These are phyloP conservation scores for Neurospora sp. DNA, from an alignment of 495 filamentous ascomycete genomes.

Conservation along the genomic window DNA sequence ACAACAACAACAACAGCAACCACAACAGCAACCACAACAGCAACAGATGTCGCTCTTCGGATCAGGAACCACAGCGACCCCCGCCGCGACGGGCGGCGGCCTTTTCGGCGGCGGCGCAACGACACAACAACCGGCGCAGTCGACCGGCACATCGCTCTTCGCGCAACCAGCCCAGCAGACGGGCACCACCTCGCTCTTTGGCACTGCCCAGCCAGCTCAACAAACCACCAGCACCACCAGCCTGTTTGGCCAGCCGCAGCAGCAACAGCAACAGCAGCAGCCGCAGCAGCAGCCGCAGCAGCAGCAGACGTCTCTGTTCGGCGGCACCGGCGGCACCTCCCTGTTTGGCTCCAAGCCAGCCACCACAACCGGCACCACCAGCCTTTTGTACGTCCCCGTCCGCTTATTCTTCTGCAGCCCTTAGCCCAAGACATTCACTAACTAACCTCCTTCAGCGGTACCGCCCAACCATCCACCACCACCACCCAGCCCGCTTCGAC, in stretches of 20 bases:
- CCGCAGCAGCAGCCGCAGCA: conserved; percentile 9
- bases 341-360: conserved; percentile 35
- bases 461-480: conserved; percentile 1
- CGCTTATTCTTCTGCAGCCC: no score
- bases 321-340: conserved; percentile 24
- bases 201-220: conserved; percentile 7
- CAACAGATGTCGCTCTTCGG: not conserved
- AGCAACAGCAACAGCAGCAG: not conserved
- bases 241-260: conserved; percentile 10
- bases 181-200: conserved; percentile 11
- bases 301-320: conserved; percentile 21
- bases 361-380: not conserved
- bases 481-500: conserved; percentile 1
- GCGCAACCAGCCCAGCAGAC: conserved; percentile 12
- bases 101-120: conserved; percentile 16
- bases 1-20: conserved; percentile 15
- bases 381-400: conserved; percentile 51
- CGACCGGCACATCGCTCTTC: not conserved
- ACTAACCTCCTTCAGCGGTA: conserved; percentile 12
- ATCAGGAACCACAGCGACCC: not conserved
- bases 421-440: no score
- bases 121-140: conserved; percentile 7
- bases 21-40: conserved; percentile 2
- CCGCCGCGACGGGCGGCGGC: conserved; percentile 12
- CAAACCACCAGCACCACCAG: conserved; percentile 5